Conservation (phyloP, 768 basidiomycete genomes). For the Dacryopinax primogenitus region DNA sequence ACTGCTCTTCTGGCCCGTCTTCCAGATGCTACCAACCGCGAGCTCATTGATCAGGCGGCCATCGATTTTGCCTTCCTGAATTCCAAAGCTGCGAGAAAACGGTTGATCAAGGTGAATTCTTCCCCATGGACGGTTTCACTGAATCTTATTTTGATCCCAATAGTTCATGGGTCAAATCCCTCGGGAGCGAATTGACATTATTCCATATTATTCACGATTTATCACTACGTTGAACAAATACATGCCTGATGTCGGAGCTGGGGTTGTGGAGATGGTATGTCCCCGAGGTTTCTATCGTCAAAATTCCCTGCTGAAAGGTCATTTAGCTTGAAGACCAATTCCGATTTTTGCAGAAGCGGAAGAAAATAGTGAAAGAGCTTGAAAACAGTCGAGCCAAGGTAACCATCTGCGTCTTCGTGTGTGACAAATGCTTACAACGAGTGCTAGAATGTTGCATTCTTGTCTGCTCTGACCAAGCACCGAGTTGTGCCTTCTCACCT, state of each 20-base stretch:
- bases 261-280: constrained; percentile 67
- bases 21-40: constrained; percentile 85
- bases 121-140: background rate
- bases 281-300: background rate
- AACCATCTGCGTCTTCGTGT: constrained; percentile 12
- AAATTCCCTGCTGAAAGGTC: background rate
- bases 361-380: constrained; percentile 81
- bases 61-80: constrained; percentile 95
- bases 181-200: constrained; percentile 74
- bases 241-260: constrained; percentile 84
- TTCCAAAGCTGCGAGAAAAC: constrained; percentile 87
- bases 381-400: constrained; percentile 78
- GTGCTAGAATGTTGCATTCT: constrained; percentile 67
- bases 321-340: constrained; percentile 89
- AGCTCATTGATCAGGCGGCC: constrained; percentile 81
- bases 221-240: constrained; percentile 80
- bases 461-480: constrained; percentile 93
- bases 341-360: constrained; percentile 86
- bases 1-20: constrained; percentile 81
- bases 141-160: background rate
- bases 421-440: background rate
- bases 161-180: constrained; percentile 74
- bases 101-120: constrained; percentile 61
- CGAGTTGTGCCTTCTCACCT: constrained; percentile 78
- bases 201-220: constrained; percentile 86